Percentiles rank a stretch among this genome's conserved stretches.
phyloP scores from a whole-genome alignment of 371 early-diverging fungal genomes.

The Rhizopus sp. region DNA sequence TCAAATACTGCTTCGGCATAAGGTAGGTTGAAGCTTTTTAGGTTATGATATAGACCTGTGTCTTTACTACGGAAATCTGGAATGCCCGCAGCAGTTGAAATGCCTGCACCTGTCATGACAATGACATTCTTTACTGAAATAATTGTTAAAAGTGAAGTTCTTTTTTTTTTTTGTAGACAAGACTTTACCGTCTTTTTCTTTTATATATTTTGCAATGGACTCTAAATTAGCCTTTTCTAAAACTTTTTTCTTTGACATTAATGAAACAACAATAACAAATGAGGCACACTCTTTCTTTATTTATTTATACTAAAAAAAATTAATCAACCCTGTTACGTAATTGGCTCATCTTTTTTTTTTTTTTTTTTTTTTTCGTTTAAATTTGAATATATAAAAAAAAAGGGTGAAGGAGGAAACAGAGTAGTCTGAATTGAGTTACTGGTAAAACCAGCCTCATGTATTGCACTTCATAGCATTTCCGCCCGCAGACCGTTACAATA shows the following conservation, averaged over 20 bases:
- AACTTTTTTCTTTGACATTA: slow-evolving; percentile 13
- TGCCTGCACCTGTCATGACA: slow-evolving; percentile 95
- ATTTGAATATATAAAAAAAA: slow-evolving; percentile 7
- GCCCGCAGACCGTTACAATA: slow-evolving; percentile 47
- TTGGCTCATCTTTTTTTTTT: slow-evolving; percentile 11
- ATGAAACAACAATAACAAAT: background rate
- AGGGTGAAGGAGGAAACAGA: slow-evolving; percentile 38
- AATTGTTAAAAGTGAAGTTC: background rate
- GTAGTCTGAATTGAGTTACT: slow-evolving; percentile 58
- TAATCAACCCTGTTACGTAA: background rate
- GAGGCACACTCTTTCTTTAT: background rate
- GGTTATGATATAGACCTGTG: slow-evolving; percentile 92
- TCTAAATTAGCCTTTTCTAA: slow-evolving; percentile 27
- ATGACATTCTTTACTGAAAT: slow-evolving; percentile 72
- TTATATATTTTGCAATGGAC: slow-evolving; percentile 32
- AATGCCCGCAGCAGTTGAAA: slow-evolving; percentile 91
- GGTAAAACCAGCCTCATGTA: slow-evolving; percentile 41
- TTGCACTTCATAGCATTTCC: slow-evolving; percentile 54
- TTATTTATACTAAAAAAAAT: slow-evolving; percentile 1
- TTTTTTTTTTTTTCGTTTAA: slow-evolving; percentile 20
- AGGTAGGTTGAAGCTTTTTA: slow-evolving; percentile 84
- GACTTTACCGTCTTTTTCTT: slow-evolving; percentile 28
- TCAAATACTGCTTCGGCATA: slow-evolving; percentile 95
- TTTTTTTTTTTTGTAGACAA: background rate
- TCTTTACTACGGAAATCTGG: slow-evolving; percentile 92